Base-by-base conservation (phyloP, 805 yeast species). In the Wickerhamiella parazyma region DNA sequence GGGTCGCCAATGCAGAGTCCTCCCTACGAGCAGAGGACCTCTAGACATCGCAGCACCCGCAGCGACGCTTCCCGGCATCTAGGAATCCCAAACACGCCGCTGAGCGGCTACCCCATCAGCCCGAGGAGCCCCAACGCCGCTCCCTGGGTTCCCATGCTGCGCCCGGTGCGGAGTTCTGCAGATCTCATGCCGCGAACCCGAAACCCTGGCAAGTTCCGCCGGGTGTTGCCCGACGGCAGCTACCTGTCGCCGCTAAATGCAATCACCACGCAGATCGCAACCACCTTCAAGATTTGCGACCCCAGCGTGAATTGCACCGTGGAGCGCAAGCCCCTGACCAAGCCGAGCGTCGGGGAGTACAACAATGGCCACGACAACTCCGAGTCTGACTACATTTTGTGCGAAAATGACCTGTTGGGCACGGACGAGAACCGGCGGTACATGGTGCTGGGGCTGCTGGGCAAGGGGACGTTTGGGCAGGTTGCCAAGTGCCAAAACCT, bases 401-500 rank as follows among this genome's bases (percentile, higher is more conserved):
- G 86, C 52, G 98, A 91, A 18, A 91, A 93, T 60, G 98, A 93
- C 59, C 77, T 91, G 19, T 65, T 91, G 33, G 97, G 98, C 4
- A 70, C 75, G 3, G 84, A 80, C 52, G 91, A 83, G 51, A 87
- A 84, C 46, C 69, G 87, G 44, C 81, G 83, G 57, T 89, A 87
- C 58, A 69, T 91, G 55, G 95, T 91, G 4, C 65, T 91, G 46
- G 97, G 89, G 60, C 70, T 91, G 12, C 63, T 91, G 34, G 99
- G 99, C 0, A 89, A 87, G 49, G 99, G 99, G 2, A 87, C 98
- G 1, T 91, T 91, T 68, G 98, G 98, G 8, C 97, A 91, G 64
- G 99, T 91, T 38, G 93, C 87, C 34, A 91, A 89, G 63, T 89
- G 96, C 63, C 94, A 84, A 59, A 73, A 73, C 56, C 65, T 80